phyloP scores from a whole-genome alignment of 768 basidiomycete species.

The Russula sp. region DNA sequence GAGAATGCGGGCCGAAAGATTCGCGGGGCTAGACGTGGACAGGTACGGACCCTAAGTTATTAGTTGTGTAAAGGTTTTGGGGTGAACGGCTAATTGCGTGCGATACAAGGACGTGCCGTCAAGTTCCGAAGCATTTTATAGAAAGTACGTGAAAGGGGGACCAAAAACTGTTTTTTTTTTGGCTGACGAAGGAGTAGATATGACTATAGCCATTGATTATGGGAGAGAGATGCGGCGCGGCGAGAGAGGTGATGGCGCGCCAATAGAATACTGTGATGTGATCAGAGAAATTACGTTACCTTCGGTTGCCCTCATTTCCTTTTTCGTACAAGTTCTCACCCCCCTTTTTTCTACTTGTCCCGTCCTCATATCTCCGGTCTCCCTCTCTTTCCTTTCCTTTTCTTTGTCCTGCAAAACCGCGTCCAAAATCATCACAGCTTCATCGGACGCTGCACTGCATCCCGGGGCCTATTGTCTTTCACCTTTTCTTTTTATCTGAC shows the following conservation, averaged over 20 bases:
- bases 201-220: conserved; percentile 16
- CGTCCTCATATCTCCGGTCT: too few species aligned
- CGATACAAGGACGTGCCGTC: conserved; percentile 48
- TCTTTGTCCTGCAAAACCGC: neutral
- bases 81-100: neutral
- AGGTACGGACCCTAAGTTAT: conserved; percentile 36
- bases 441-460: conserved; percentile 1
- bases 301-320: too few species aligned
- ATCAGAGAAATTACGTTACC: too few species aligned
- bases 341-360: neutral
- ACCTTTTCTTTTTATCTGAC: conserved; percentile 2
- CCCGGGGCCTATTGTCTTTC: neutral
- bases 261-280: too few species aligned
- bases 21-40: conserved; percentile 52
- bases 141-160: conserved; percentile 47
- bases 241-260: too few species aligned
- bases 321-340: neutral
- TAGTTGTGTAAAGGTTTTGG: neutral
- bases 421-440: neutral
- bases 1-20: conserved; percentile 53
- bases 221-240: too few species aligned
- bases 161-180: neutral
- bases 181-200: conserved; percentile 4
- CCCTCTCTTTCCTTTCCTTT: neutral
- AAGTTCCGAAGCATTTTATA: conserved; percentile 82